phyloP scores from a whole-genome alignment of 495 filamentous ascomycete genomes.

The Penicillium tannophilum region DNA sequence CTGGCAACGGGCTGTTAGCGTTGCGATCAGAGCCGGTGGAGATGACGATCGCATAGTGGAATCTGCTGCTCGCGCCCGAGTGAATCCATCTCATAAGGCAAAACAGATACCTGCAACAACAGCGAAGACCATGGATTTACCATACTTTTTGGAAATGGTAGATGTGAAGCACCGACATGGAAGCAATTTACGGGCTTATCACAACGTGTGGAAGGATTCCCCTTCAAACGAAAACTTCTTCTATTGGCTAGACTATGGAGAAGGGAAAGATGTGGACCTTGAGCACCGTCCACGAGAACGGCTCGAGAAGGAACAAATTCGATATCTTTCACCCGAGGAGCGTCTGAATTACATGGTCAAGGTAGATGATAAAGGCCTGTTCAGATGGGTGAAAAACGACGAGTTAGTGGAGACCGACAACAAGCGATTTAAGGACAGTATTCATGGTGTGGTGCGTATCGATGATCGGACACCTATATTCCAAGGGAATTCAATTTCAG shows the following conservation, averaged over 20 bases:
- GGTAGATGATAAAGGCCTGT: conserved; percentile 64
- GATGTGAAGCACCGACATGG: conserved; percentile 89
- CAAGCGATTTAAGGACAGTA: conserved; percentile 73
- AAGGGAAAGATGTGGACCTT: conserved; percentile 61
- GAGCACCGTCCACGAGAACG: conserved; percentile 62
- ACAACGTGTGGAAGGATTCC: conserved; percentile 76
- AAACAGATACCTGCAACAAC: conserved; percentile 40
- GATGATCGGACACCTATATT: conserved; percentile 62
- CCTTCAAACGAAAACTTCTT: conserved; percentile 88
- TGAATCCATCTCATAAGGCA: conserved; percentile 28
- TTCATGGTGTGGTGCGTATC: conserved; percentile 71
- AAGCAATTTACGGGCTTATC: conserved; percentile 79
- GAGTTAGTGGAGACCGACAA: conserved; percentile 70
- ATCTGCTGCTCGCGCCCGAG: conserved; percentile 31
- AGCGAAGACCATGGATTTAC: conserved; percentile 80
- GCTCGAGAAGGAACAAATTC: conserved; percentile 68
- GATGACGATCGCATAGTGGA: conserved; percentile 48
- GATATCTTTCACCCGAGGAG: conserved; percentile 75
- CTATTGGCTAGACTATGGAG: conserved; percentile 91
- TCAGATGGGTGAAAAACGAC: conserved; percentile 81
- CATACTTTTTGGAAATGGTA: conserved; percentile 94
- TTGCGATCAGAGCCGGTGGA: conserved; percentile 69
- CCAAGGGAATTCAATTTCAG: conserved; percentile 19
- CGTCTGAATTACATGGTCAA: conserved; percentile 70
- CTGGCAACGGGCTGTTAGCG: conserved; percentile 72